Conservation (phyloP, 306 rosid genomes). For the Leucaena leucocephala region DNA sequence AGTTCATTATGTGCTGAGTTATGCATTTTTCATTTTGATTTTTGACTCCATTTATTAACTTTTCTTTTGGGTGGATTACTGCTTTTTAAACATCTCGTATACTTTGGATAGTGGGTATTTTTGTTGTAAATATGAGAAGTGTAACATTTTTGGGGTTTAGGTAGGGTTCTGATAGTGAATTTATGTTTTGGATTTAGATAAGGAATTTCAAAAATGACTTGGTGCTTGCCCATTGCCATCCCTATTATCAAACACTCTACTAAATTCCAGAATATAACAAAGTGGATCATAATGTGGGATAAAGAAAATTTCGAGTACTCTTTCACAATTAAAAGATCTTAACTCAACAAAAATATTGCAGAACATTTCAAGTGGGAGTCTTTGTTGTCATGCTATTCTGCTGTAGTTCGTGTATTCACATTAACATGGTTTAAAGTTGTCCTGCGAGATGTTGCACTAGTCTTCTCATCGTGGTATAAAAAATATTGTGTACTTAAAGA, state of each 20-base stretch:
- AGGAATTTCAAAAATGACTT: not conserved
- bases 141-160: not conserved
- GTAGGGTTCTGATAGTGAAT: not conserved
- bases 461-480: not conserved
- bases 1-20: not conserved
- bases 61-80: not conserved
- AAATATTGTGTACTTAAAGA: not conserved
- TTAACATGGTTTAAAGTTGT: not conserved
- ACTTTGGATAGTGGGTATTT: not conserved
- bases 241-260: not conserved
- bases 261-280: not conserved
- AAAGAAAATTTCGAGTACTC: not conserved
- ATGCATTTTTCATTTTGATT: not conserved
- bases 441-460: not conserved
- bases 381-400: not conserved
- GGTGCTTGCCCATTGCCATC: not conserved
- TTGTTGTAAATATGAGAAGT: not conserved
- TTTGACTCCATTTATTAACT: not conserved
- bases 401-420: not conserved
- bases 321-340: not conserved
- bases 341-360: not conserved
- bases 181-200: not conserved
- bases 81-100: not conserved
- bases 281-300: not conserved
- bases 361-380: not conserved